Evolutionary conservation across 768 basidiomycete species (phyloP).

Genomic region (Nidularia pulvinata): DNA sequence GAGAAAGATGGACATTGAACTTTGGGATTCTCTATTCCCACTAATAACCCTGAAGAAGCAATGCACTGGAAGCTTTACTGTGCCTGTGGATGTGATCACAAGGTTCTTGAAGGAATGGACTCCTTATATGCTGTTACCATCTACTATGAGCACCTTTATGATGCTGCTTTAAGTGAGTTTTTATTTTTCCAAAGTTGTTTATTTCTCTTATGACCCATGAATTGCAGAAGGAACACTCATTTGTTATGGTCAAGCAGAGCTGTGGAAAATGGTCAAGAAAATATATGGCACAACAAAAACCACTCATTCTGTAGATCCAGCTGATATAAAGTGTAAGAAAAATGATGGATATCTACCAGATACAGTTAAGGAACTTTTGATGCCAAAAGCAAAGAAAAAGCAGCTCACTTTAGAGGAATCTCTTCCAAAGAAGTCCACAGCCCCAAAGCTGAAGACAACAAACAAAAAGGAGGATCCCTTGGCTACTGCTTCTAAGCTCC

Average conservation of each 20-base stretch:
- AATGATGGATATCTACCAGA: slow-evolving; percentile 18
- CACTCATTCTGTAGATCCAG: slow-evolving; percentile 4
- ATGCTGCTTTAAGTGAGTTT: too few relatives aligned
- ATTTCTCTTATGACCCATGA: slow-evolving; percentile 13
- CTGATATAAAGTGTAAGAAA: slow-evolving; percentile 7
- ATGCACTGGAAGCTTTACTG: slow-evolving; percentile 7
- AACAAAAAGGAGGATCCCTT: too few relatives aligned
- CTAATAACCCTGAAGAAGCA: slow-evolving; percentile 5
- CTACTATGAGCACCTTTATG: slow-evolving; percentile 12
- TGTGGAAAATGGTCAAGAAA: too few relatives aligned
- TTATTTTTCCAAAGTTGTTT: too few relatives aligned
- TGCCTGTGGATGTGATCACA: slow-evolving; percentile 1
- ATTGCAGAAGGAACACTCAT: slow-evolving; percentile 16
- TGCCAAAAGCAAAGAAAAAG: background rate
- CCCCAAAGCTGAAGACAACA: too few relatives aligned
- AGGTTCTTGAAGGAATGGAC: slow-evolving; percentile 17
- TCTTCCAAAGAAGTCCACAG: too few relatives aligned
- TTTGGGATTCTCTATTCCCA: slow-evolving; percentile 4
- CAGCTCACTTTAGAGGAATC: too few relatives aligned
- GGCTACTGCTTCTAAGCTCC: too few relatives aligned
- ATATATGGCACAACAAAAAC: too few relatives aligned
- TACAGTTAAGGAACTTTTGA: background rate
- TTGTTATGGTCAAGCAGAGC: too few relatives aligned
- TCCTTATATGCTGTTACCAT: slow-evolving; percentile 9
- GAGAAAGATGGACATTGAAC: slow-evolving; percentile 6